A percentile compares a stretch with the other conserved stretches of the same genome.
Evolutionary conservation across 163 green algal species (phyloP).

Genomic region (Trebouxiophyceae sp.): DNA sequence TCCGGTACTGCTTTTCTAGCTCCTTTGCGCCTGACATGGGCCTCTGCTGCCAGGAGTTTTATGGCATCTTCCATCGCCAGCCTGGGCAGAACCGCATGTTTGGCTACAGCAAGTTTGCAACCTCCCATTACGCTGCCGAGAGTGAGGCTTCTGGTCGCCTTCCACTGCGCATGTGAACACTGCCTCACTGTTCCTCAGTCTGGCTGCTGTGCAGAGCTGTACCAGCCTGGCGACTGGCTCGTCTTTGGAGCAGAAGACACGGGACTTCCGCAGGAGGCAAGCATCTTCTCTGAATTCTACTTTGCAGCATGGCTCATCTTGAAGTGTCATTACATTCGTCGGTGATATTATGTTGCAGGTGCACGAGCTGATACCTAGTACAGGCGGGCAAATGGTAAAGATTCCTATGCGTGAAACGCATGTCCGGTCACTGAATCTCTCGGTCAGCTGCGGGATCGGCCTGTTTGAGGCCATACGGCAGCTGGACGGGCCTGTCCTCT

Average conservation of each 20-base stretch:
- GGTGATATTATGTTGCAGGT: not conserved
- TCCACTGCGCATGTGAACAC: not conserved
- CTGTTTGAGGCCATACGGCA: slow-evolving; percentile 64
- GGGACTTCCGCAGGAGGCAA: slow-evolving; percentile 63
- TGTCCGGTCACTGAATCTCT: slow-evolving; percentile 68
- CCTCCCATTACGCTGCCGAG: slow-evolving; percentile 44
- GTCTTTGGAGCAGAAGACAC: slow-evolving; percentile 84
- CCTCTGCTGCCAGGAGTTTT: slow-evolving; percentile 36
- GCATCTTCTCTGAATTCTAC: not conserved
- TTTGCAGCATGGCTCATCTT: not conserved
- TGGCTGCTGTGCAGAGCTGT: slow-evolving; percentile 30
- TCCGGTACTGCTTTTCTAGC: not conserved
- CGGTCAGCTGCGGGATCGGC: slow-evolving; percentile 48
- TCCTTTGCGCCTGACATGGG: too few relatives aligned
- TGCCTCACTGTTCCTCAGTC: not conserved
- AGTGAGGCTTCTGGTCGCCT: slow-evolving; percentile 27
- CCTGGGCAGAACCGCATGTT: slow-evolving; percentile 57
- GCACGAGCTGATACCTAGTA: not conserved
- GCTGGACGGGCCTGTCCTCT: slow-evolving; percentile 34
- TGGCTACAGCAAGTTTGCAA: slow-evolving; percentile 66
- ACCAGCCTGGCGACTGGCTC: slow-evolving; percentile 65
- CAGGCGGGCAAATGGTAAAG: slow-evolving; percentile 43
- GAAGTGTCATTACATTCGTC: not conserved
- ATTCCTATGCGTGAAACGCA: slow-evolving; percentile 82
- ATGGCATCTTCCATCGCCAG: slow-evolving; percentile 36